Base-by-base conservation (phyloP, 2,329 filamentous ascomycete genomes). In the Cladosporium cucumerinum region DNA sequence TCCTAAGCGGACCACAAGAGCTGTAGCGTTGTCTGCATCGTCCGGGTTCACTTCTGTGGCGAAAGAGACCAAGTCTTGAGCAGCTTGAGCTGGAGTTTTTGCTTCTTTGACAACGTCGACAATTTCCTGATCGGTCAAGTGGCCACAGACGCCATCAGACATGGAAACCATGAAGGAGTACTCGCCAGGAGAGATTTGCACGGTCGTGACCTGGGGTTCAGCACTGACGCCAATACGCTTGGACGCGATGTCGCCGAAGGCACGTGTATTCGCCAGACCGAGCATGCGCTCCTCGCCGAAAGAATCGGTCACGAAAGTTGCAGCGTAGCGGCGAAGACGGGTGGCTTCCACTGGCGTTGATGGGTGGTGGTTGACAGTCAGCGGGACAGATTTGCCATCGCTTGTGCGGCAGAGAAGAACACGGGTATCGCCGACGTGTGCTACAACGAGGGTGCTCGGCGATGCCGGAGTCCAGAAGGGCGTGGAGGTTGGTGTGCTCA, bases 221-320 rank as follows among this genome's bases (percentile, higher is more conserved):
- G 95, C 95, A 4, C 90, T 93, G 14, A 99, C 94, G 30, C 95
- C 95, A 61, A 98, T 89, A 61, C 94, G 90, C 79, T 99, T 99
- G 65, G 88, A 91, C 36, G 86, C 85, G 79, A 97, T 92, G 80
- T 99, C 95, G 28, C 95, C 95, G 75, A 99, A 98, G 4, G 95
- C 86, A 32, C 95, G 90, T 34, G 92, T 96, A 79, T 99, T 99
- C 70, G 95, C 95, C 0, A 99, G 84, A 0, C 95, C 94, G 16
- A 89, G 89, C 77, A 99, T 95, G 70, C 95, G 92, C 79, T 98
- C 93, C 79, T 99, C 95, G 74, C 95, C 95, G 76, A 99, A 99
- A 36, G 92, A 96, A 79, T 99, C 95, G 0, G 94, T 95, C 21
- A 97, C 89, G 75, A 98, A 94, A 2, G 89, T 89, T 32, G 90